Conservation (phyloP, 768 basidiomycete species). For the Hericium erinaceus region DNA sequence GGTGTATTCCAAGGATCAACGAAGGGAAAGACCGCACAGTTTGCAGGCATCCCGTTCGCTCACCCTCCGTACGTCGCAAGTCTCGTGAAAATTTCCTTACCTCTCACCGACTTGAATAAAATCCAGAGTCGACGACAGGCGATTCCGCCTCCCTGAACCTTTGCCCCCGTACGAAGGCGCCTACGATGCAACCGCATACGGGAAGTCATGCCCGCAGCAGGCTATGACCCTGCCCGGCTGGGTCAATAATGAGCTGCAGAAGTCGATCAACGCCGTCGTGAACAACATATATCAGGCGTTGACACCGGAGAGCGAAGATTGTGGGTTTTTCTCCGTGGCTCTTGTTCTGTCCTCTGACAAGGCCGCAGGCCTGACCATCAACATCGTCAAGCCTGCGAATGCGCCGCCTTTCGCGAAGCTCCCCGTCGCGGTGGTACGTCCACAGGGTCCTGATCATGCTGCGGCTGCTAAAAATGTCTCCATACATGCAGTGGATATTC, state of each 20-base stretch:
- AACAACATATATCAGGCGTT: conserved; percentile 7
- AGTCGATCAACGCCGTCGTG: conserved; percentile 1
- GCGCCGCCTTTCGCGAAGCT: conserved; percentile 1
- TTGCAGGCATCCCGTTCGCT: conserved; percentile 22
- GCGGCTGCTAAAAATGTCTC: background rate
- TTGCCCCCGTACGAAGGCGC: conserved; percentile 12
- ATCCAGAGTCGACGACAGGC: conserved; percentile 5
- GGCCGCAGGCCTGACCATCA: conserved; percentile 10
- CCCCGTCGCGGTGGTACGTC: conserved; percentile 12
- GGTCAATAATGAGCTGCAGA: background rate
- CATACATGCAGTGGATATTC: conserved; percentile 7
- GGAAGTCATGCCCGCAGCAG: conserved; percentile 20
- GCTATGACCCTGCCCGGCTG: conserved; percentile 2
- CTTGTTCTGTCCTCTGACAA: background rate
- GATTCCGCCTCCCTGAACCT: conserved; percentile 13
- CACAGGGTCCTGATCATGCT: too few relatives aligned
- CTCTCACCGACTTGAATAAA: background rate
- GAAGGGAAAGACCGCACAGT: conserved; percentile 8
- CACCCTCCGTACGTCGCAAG: conserved; percentile 12
- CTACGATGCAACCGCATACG: conserved; percentile 13
- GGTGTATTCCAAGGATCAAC: conserved; percentile 17
- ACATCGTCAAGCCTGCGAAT: conserved; percentile 5
- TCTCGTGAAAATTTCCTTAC: too few relatives aligned
- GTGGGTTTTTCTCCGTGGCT: conserved; percentile 1
- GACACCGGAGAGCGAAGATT: conserved; percentile 9